phyloP scores from a whole-genome alignment of 1,139 yeast species.

The Nakaseomyces bracarensis region DNA sequence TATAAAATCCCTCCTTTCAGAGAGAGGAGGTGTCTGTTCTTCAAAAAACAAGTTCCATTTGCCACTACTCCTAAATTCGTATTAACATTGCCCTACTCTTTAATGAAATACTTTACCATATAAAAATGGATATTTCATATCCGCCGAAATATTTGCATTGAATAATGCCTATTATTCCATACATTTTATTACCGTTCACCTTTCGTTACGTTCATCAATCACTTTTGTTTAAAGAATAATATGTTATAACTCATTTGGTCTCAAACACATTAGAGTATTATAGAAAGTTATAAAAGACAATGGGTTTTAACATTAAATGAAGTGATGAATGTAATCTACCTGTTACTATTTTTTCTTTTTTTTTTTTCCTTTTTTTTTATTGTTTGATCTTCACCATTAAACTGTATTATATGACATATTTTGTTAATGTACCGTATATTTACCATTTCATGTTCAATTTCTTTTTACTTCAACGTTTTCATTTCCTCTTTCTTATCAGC shows the following conservation, averaged over 20 bases:
- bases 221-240: not conserved
- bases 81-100: too few relatives aligned
- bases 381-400: too few relatives aligned
- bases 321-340: not conserved
- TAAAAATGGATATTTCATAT: not conserved
- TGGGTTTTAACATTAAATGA: not conserved
- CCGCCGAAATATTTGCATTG: not conserved
- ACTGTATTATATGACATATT: too few relatives aligned
- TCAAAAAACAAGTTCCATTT: too few relatives aligned
- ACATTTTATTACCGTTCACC: not conserved
- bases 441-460: not conserved
- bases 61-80: too few relatives aligned
- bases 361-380: not conserved
- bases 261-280: not conserved
- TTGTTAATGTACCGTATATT: too few relatives aligned
- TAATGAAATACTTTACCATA: too few relatives aligned
- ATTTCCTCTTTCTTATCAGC: too few relatives aligned
- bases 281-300: not conserved
- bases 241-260: not conserved
- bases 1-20: not conserved
- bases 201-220: not conserved
- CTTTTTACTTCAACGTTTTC: not conserved
- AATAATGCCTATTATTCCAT: not conserved
- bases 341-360: not conserved
- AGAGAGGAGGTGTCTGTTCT: not conserved